phyloP scores from a whole-genome alignment of 176 grass and related monocot genomes.

The Thinopyrum elongatum region DNA sequence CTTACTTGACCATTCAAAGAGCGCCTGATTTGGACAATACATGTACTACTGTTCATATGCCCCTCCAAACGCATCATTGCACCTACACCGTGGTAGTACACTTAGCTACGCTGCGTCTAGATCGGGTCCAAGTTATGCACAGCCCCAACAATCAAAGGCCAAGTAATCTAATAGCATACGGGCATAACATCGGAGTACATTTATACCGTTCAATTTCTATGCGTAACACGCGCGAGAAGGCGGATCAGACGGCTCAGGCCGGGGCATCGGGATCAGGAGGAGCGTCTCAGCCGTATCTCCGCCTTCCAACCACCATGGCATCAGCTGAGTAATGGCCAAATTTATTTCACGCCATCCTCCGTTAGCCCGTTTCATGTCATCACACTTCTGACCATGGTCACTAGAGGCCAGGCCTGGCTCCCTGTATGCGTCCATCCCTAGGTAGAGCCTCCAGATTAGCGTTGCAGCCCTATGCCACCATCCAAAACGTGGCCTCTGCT shows the following conservation, averaged over 20 bases:
- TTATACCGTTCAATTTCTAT: background rate
- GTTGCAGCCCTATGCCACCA: background rate
- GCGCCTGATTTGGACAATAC: background rate
- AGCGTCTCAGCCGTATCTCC: background rate
- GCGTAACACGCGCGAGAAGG: background rate
- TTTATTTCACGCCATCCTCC: background rate
- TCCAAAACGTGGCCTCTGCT: background rate
- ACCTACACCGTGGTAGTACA: background rate
- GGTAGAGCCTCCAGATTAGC: background rate
- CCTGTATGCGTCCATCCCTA: background rate
- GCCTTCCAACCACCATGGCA: background rate
- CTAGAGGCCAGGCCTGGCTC: background rate
- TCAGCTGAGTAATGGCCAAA: background rate
- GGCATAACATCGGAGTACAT: background rate
- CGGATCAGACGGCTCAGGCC: background rate
- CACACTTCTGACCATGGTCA: background rate
- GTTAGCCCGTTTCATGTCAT: constrained; percentile 16
- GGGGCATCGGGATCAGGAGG: background rate
- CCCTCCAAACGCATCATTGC: background rate
- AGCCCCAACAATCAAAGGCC: background rate
- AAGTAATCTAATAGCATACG: background rate
- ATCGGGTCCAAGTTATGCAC: background rate
- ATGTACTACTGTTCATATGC: background rate
- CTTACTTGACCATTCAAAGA: background rate
- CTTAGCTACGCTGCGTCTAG: background rate